These are phyloP conservation scores for Chytridiales sp. DNA, from an alignment of 371 early-diverging fungal species.

Conservation along the genomic window DNA sequence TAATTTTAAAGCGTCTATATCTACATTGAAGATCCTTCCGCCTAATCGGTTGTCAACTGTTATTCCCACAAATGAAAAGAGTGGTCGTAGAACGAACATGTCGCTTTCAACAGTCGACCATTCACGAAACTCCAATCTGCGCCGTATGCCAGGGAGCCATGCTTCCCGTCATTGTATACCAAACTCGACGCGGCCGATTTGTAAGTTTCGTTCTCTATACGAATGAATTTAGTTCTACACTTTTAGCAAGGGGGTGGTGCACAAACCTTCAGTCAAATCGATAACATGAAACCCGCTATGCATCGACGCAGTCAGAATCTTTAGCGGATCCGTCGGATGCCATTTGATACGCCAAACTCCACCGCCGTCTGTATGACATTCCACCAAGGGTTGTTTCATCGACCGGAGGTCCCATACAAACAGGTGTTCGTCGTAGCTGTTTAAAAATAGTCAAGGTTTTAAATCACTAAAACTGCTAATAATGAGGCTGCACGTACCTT, in stretches of 20 bases:
- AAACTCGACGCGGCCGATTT: no score
- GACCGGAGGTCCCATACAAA: slow-evolving; percentile 85
- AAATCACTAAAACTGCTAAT: not conserved
- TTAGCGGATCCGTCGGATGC: slow-evolving; percentile 70
- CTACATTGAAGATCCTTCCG: no score
- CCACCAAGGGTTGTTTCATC: slow-evolving; percentile 70
- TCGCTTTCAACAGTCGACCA: slow-evolving; percentile 56
- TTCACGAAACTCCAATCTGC: slow-evolving; percentile 77
- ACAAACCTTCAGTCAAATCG: slow-evolving; percentile 33
- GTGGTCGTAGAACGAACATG: slow-evolving; percentile 95
- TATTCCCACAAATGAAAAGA: slow-evolving; percentile 73
- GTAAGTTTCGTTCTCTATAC: not conserved
- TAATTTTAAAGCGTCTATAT: no score
- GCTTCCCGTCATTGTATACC: slow-evolving; percentile 56
- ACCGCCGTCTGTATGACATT: slow-evolving; percentile 70
- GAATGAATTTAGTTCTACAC: not conserved
- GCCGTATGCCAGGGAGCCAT: slow-evolving; percentile 86
- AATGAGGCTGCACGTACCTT: slow-evolving; percentile 38
- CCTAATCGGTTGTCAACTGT: not conserved
- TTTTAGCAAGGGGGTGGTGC: not conserved
- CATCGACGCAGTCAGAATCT: slow-evolving; percentile 86
- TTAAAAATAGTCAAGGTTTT: not conserved
- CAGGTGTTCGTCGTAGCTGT: slow-evolving; percentile 80
- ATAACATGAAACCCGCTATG: slow-evolving; percentile 74
- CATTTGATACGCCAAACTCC: slow-evolving; percentile 94